phyloP scores from a whole-genome alignment of 2,329 filamentous ascomycete species.

The Curvularia spicifera region DNA sequence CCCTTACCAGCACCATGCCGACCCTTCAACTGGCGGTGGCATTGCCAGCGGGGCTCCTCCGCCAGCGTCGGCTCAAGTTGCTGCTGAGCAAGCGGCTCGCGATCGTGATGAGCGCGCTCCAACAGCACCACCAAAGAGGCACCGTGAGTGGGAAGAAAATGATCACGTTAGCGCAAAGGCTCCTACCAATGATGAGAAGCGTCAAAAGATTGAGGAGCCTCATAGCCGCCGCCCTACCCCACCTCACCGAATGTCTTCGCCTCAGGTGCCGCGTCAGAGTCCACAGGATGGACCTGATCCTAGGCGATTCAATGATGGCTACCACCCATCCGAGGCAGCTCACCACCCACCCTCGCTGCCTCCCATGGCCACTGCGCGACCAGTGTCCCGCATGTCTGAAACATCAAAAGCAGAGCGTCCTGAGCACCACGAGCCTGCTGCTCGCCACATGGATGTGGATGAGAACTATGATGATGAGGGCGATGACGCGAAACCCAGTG shows the following conservation, averaged over 20 bases:
- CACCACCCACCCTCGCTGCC: slow-evolving; percentile 76
- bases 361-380: slow-evolving; percentile 53
- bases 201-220: slow-evolving; percentile 84
- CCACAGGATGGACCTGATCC: slow-evolving; percentile 66
- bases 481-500: slow-evolving; percentile 73
- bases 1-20: slow-evolving; percentile 77
- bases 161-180: slow-evolving; percentile 76
- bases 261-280: slow-evolving; percentile 75
- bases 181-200: slow-evolving; percentile 79
- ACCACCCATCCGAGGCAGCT: slow-evolving; percentile 91
- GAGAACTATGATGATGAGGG: slow-evolving; percentile 96
- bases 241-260: slow-evolving; percentile 55
- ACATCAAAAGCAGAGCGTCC: slow-evolving; percentile 50
- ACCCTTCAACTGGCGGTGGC: slow-evolving; percentile 62
- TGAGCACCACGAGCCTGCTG: slow-evolving; percentile 75
- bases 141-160: slow-evolving; percentile 92
- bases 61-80: slow-evolving; percentile 68
- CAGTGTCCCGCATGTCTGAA: slow-evolving; percentile 61
- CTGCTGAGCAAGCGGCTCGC: slow-evolving; percentile 71
- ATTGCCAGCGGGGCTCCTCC: slow-evolving; percentile 73
- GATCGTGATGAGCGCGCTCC: slow-evolving; percentile 75
- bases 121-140: slow-evolving; percentile 77
- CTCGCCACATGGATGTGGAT: slow-evolving; percentile 94
- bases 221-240: slow-evolving; percentile 70
- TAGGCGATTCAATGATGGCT: slow-evolving; percentile 76